A percentile compares a stretch with the other conserved stretches of the same genome.
Evolutionary conservation across 1,284 basidiomycete genomes (phyloP).

Genomic region (Caloboletus firmus): DNA sequence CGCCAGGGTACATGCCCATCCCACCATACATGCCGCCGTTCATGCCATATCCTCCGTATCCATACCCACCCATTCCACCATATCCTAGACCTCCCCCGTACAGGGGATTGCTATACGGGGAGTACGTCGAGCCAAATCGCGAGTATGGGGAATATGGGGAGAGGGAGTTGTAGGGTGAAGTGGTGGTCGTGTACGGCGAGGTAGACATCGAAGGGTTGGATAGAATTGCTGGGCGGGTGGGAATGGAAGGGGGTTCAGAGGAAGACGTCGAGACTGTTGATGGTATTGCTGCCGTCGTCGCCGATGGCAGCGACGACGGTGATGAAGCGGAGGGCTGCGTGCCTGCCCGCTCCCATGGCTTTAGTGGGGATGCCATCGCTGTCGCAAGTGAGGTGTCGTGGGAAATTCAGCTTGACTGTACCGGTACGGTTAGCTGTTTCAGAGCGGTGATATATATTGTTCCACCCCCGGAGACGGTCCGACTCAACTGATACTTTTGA

Average conservation of each 20-base stretch:
- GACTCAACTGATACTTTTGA: too few species aligned
- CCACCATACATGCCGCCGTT: slow-evolving; percentile 46
- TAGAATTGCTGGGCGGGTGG: slow-evolving; percentile 44
- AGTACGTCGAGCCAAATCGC: slow-evolving; percentile 45
- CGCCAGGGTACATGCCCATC: slow-evolving; percentile 46
- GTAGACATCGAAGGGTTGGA: slow-evolving; percentile 34
- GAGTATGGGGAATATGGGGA: slow-evolving; percentile 45
- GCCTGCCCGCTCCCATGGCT: slow-evolving; percentile 77
- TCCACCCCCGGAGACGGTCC: too few species aligned
- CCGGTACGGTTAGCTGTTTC: too few species aligned
- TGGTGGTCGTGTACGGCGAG: slow-evolving; percentile 31
- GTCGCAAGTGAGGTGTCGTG: slow-evolving; percentile 16
- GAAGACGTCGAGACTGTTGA: slow-evolving; percentile 16
- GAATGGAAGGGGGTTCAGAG: slow-evolving; percentile 31
- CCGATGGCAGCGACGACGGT: slow-evolving; percentile 21
- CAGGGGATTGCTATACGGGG: slow-evolving; percentile 42
- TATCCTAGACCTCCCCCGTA: slow-evolving; percentile 44
- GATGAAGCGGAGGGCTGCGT: slow-evolving; percentile 35
- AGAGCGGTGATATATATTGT: too few species aligned
- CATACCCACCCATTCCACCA: slow-evolving; percentile 39
- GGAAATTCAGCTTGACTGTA: slow-evolving; percentile 11
- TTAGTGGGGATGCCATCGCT: slow-evolving; percentile 75
- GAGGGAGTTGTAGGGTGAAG: slow-evolving; percentile 29
- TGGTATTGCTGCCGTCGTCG: slow-evolving; percentile 22
- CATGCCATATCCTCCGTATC: slow-evolving; percentile 41